Evolutionary conservation across 257 asterid species (phyloP), one percentile per base, ranked within the genome.

Genomic region (Plectranthus barbatus): DNA sequence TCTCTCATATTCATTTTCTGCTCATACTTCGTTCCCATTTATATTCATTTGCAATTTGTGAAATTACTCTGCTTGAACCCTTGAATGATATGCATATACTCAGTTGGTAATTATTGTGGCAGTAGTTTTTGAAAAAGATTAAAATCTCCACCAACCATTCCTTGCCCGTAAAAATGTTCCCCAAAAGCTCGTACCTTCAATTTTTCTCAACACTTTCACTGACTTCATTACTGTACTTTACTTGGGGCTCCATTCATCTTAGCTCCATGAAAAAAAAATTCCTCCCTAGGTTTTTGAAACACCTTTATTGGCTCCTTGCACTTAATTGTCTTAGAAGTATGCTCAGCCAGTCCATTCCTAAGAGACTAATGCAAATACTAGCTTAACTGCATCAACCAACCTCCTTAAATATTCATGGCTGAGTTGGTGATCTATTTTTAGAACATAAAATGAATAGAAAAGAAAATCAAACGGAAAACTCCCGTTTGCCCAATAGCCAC

Each of bases 11-110:
- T 14, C 10, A 10, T 18, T 51, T 52, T 61, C 17, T 44, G 42
- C 51, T 51, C 41, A 12, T 59, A 67, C 10, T 67, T 45, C 48
- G 5, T 54, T 31, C 41, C 49, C 41, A n/a, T 60, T 69, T 34
- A 9, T 64, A 42, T 60, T 40, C 5, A 11, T 46, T 13, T 53
- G 48, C 20, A 34, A 55, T 41, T 53, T 49, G 48, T 19, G 39
- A 48, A 10, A 42, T 6, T 26, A 44, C 17, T 40, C 48, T 52
- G 10, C 19, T 19, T 8, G 44, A n/a, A 54, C 39, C 15, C 56
- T 39, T 62, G 18, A 50, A 17, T 26, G 31, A 33, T 6, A 63
- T 48, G 59, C 47, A 44, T 29, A 34, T 64, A 13, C 21, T 23
- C 12, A 18, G 47, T 26, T 60, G 9, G 33, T 37, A 37, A 46